Base-by-base conservation (phyloP, 257 asterid species). In the Rhazya stricta region DNA sequence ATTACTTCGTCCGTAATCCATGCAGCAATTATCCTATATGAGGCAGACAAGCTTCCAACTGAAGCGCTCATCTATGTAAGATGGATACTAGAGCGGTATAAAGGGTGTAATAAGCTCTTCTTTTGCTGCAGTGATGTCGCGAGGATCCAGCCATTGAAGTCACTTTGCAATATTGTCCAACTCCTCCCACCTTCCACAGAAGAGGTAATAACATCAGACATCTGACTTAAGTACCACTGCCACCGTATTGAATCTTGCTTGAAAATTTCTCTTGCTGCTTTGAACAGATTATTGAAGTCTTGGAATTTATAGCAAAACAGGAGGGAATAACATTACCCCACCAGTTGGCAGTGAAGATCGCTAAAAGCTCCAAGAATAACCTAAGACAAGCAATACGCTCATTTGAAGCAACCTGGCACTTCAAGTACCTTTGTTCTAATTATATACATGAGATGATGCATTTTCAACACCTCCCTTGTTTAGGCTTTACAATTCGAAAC, bases 331-430 rank as follows among this genome's bases (percentile, higher is more conserved):
- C 81, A 73, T 73, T 89, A 75, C 95, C 95, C 42, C 77, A 74
- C 57, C 77, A 78, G 71, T 67, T 90, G 81, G 97, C 93, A 36
- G 76, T 56, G 72, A 81, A 83, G 82, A 86, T 92, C 63, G 95
- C 97, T 71, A 76, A 74, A 72, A 85, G 78, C 78, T 86, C 96
- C 74, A 89, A 90, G 89, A 86, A 90, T 71, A 92, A 92, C 82
- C 84, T 92, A 75, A 83, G 97, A 82, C 97, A 92, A 84, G 97
- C 96, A 21, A 81, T 89, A 62, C 96, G 97, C 42, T 92, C 97
- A 45, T 92, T 92, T 29, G 95, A 92, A 88, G 95, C 97, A 66
- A 91, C 97, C 74, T 89, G 96, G 90, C 86, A 84, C 76, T 78
- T 80, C 80, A 82, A 78, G 97, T 91, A 88, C 71, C 61, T 67